phyloP scores from a whole-genome alignment of 2,329 filamentous ascomycete genomes.

The Colletotrichum costaricense region DNA sequence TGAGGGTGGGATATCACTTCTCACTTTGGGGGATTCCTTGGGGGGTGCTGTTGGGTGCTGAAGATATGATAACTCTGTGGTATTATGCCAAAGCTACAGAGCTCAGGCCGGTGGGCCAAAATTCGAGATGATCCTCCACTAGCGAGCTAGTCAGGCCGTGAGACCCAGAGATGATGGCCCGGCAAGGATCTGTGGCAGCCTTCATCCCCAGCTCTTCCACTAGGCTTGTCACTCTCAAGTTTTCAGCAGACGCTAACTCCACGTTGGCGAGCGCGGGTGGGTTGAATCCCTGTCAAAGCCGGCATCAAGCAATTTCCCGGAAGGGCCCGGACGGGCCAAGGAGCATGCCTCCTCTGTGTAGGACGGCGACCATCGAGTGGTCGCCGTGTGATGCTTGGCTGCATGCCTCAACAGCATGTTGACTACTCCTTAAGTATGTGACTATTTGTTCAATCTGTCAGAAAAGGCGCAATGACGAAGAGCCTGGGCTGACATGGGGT shows the following conservation, averaged over 20 bases:
- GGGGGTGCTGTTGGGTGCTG: background rate
- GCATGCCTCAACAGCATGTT: background rate
- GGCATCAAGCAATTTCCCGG: background rate
- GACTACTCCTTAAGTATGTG: too few relatives aligned
- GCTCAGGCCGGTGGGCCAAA: background rate
- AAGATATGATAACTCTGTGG: background rate
- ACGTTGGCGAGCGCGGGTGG: background rate
- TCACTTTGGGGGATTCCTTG: background rate
- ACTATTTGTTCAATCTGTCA: background rate
- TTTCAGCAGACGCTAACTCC: background rate
- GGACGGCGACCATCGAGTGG: background rate
- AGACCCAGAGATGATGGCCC: background rate
- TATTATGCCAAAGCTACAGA: background rate
- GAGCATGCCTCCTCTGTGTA: background rate
- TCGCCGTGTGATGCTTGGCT: background rate
- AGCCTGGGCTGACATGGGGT: background rate
- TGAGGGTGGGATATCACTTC: background rate
- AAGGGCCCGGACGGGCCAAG: background rate
- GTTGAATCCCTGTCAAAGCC: background rate
- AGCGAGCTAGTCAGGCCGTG: background rate
- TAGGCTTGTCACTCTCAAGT: background rate
- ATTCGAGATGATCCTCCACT: background rate
- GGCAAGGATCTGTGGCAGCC: background rate
- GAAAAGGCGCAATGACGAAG: background rate
- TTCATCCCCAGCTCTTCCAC: background rate